These are phyloP conservation scores for Calonectria ilicicola DNA, from an alignment of 2,329 filamentous ascomycete genomes.

Conservation along the genomic window DNA sequence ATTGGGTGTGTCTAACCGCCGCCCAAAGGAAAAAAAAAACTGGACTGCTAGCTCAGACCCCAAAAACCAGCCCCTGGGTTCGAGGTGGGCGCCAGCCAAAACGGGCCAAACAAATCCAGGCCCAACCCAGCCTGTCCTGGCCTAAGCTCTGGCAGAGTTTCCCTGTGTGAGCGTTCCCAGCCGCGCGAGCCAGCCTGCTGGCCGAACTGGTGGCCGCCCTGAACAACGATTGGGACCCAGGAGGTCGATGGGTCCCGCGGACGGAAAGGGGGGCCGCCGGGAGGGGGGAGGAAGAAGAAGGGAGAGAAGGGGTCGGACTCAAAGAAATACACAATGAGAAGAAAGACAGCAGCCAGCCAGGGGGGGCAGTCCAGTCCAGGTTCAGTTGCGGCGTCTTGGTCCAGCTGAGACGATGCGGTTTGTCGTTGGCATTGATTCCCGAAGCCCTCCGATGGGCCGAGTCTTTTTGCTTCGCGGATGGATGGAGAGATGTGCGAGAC, in stretches of 20 bases:
- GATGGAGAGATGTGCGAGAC: conserved; percentile 26
- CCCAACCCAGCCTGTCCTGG: not conserved
- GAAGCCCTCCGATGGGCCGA: conserved; percentile 32
- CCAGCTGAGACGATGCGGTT: not conserved
- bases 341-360: not conserved
- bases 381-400: conserved; percentile 14
- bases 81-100: conserved; percentile 20
- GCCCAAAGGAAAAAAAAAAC: conserved; percentile 36
- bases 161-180: not conserved
- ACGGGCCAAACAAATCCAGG: conserved; percentile 11
- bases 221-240: not conserved
- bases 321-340: not conserved
- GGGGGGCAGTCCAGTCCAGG: not conserved
- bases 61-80: conserved; percentile 34
- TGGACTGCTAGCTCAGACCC: conserved; percentile 31
- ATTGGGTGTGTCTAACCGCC: conserved; percentile 33
- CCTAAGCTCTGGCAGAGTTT: conserved; percentile 7
- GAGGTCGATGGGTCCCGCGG: conserved; percentile 10
- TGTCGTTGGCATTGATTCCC: conserved; percentile 22
- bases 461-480: conserved; percentile 30
- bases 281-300: not conserved
- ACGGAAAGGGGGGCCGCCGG: not conserved
- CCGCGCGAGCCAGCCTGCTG: conserved; percentile 2
- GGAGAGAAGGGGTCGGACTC: not conserved
- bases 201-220: not conserved